phyloP scores from a whole-genome alignment of 75 land plant genomes.

The Pinus taeda region DNA sequence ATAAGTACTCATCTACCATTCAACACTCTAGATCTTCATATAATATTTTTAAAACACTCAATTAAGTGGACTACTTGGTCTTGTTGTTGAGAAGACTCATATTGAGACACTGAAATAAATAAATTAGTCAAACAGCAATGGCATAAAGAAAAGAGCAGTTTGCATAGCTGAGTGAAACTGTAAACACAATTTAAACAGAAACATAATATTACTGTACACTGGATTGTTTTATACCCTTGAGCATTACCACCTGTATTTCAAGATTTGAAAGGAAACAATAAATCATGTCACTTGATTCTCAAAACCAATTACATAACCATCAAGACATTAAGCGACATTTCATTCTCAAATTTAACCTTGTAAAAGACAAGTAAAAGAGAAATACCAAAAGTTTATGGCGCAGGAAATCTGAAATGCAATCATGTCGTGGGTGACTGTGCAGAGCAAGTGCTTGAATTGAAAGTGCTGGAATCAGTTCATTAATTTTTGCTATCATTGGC shows the following conservation, averaged over 20 bases:
- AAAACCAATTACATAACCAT: not conserved
- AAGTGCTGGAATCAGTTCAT: conserved; percentile 5
- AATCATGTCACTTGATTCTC: not conserved
- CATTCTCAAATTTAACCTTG: not conserved
- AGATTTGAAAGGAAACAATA: not conserved
- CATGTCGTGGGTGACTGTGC: not conserved
- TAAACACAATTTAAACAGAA: not conserved
- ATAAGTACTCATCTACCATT: too few relatives aligned
- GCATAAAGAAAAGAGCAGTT: not conserved
- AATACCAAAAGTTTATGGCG: conserved; percentile 6
- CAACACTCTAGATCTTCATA: too few relatives aligned
- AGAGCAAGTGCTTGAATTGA: conserved; percentile 3
- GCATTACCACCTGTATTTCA: not conserved
- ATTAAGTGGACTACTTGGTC: too few relatives aligned
- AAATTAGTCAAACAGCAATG: not conserved
- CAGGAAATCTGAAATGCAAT: conserved; percentile 8
- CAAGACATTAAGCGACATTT: not conserved
- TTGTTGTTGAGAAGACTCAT: too few relatives aligned
- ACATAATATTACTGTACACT: not conserved
- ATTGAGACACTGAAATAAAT: too few relatives aligned
- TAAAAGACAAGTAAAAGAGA: not conserved
- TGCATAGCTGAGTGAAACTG: not conserved
- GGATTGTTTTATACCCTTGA: not conserved
- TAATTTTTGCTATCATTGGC: conserved; percentile 2
- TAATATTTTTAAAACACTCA: too few relatives aligned